Conservation (phyloP, 805 yeast species). For the Candida suzukii region DNA sequence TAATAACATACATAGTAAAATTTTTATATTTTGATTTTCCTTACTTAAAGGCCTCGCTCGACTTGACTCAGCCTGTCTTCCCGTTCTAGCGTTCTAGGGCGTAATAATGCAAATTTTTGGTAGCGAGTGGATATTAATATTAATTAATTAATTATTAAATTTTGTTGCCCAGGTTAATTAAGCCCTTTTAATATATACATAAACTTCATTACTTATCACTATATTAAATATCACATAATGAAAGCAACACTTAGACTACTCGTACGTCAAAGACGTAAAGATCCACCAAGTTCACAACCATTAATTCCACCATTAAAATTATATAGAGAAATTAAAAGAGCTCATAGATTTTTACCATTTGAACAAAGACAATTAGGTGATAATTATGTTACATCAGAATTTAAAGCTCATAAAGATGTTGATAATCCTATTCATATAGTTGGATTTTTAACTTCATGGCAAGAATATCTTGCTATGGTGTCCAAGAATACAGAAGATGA, state of each 20-base stretch:
- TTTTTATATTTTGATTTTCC: no score
- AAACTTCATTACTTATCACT: no score
- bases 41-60: no score
- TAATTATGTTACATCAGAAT: slow-evolving; percentile 82
- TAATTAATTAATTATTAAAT: no score
- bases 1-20: no score
- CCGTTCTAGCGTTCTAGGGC: no score
- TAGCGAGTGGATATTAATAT: no score
- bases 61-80: no score
- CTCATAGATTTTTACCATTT: slow-evolving; percentile 63
- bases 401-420: slow-evolving; percentile 69
- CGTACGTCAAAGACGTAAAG: slow-evolving; percentile 25
- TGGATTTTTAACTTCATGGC: slow-evolving; percentile 94
- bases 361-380: slow-evolving; percentile 80
- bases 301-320: slow-evolving; percentile 77
- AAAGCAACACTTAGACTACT: slow-evolving; percentile 21
- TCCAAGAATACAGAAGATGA: slow-evolving; percentile 37
- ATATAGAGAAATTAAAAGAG: slow-evolving; percentile 74
- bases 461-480: slow-evolving; percentile 61
- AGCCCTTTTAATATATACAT: no score
- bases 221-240: slow-evolving; percentile 6
- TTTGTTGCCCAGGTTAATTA: no score
- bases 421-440: slow-evolving; percentile 92
- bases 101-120: no score
- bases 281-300: slow-evolving; percentile 29